These are phyloP conservation scores for Mesotaenium endlicherianum DNA, from an alignment of 139 green algal species.

Conservation along the genomic window DNA sequence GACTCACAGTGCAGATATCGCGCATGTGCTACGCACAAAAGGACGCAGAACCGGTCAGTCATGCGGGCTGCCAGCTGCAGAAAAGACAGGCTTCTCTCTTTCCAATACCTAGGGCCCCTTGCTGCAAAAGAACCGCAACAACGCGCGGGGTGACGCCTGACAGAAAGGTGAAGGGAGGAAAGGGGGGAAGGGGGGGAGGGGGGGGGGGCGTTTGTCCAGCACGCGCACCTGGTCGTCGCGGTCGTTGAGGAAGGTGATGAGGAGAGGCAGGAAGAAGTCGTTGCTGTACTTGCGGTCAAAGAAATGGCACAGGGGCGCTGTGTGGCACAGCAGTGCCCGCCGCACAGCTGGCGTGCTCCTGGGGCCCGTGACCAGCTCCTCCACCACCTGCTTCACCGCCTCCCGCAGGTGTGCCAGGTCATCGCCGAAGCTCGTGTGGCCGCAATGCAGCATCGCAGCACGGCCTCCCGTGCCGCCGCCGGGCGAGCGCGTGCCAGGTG, in stretches of 20 bases:
- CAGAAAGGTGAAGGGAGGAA: too few species aligned
- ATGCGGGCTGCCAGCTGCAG: too few species aligned
- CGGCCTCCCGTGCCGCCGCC: not conserved
- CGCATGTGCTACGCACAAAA: too few species aligned
- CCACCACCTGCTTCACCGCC: slow-evolving; percentile 68
- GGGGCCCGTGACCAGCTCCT: slow-evolving; percentile 70
- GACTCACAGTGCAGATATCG: too few species aligned
- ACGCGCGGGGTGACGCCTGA: too few species aligned
- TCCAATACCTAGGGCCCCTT: too few species aligned
- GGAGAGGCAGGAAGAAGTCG: slow-evolving; percentile 83
- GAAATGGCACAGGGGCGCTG: slow-evolving; percentile 53
- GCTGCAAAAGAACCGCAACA: too few species aligned
- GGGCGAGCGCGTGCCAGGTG: not conserved
- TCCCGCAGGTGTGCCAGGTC: slow-evolving; percentile 62
- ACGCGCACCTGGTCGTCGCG: slow-evolving; percentile 72
- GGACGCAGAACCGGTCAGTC: too few species aligned
- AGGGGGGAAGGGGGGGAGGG: too few species aligned
- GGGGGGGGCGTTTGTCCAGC: too few species aligned
- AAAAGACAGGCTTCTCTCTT: too few species aligned
- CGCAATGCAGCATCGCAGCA: not conserved
- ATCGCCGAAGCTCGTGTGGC: not conserved
- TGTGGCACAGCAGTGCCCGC: slow-evolving; percentile 53
- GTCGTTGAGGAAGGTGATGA: slow-evolving; percentile 95
- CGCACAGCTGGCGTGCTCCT: slow-evolving; percentile 55
- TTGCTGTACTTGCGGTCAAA: slow-evolving; percentile 64